Evolutionary conservation across 768 basidiomycete species (phyloP).

Genomic region (Tephrocybe sp.): DNA sequence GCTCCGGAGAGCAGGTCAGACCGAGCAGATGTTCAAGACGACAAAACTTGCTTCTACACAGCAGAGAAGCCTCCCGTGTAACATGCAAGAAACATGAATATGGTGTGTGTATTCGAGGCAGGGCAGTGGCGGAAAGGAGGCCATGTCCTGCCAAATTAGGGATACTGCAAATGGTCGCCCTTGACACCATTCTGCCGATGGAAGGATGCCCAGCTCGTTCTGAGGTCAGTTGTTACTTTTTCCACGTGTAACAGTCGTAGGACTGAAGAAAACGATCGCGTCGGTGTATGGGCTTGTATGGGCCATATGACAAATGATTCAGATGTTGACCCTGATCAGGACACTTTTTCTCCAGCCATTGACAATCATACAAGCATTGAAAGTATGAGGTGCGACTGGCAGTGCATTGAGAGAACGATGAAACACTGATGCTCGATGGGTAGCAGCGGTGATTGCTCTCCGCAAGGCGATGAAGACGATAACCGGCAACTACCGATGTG

Average conservation of each 20-base stretch:
- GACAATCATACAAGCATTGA: too few relatives aligned
- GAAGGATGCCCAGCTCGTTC: not conserved
- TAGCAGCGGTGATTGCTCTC: not conserved
- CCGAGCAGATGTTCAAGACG: not conserved
- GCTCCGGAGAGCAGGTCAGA: not conserved
- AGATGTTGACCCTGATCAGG: too few relatives aligned
- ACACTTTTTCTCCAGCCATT: too few relatives aligned
- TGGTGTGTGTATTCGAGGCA: not conserved
- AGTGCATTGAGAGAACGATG: not conserved
- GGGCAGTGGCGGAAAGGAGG: slow-evolving; percentile 9
- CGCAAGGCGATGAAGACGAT: not conserved
- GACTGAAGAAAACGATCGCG: not conserved
- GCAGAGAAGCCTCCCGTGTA: not conserved
- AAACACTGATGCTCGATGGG: not conserved
- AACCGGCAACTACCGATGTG: slow-evolving; percentile 20
- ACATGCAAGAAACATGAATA: too few relatives aligned
- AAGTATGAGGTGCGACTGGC: not conserved
- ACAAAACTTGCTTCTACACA: not conserved
- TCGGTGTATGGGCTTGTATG: not conserved
- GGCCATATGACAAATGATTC: too few relatives aligned
- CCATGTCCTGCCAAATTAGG: not conserved
- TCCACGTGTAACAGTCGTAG: slow-evolving; percentile 3
- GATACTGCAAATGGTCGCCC: not conserved
- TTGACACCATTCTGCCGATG: slow-evolving; percentile 5
- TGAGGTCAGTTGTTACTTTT: not conserved